These are phyloP conservation scores for Thraustotheca clavata DNA, from an alignment of 352 stramenopile genomes.

Conservation along the genomic window DNA sequence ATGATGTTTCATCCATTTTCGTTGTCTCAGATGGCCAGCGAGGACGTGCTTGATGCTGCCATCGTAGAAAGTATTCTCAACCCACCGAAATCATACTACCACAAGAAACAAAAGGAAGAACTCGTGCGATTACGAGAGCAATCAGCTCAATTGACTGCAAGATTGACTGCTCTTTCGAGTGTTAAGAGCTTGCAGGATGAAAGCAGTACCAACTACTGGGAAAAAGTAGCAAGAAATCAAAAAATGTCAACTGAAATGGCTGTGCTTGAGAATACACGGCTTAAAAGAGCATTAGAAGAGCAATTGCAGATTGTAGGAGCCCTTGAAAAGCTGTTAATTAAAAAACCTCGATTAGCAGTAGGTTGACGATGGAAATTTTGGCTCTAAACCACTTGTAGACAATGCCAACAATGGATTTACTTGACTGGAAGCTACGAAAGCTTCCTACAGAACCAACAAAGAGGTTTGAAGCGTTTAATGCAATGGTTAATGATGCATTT, in stretches of 20 bases:
- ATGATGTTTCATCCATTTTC: too few relatives aligned
- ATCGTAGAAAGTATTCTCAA: constrained; percentile 1
- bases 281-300: not conserved
- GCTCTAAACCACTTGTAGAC: not conserved
- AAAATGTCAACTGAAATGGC: not conserved
- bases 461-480: not conserved
- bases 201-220: not conserved
- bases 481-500: not conserved
- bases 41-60: not conserved
- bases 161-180: not conserved
- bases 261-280: not conserved
- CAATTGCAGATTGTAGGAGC: not conserved
- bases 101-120: not conserved
- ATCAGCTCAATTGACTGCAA: not conserved
- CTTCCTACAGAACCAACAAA: not conserved
- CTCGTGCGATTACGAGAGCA: not conserved
- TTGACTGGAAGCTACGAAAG: not conserved
- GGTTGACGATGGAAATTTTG: too few relatives aligned
- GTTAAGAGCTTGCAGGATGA: not conserved
- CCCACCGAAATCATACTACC: not conserved
- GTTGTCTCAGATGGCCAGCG: too few relatives aligned
- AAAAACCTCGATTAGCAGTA: not conserved
- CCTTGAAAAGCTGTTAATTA: not conserved
- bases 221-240: not conserved
- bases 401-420: not conserved